These are phyloP conservation scores for Metschnikowia hibisci DNA, from an alignment of 805 yeast genomes.

Conservation along the genomic window DNA sequence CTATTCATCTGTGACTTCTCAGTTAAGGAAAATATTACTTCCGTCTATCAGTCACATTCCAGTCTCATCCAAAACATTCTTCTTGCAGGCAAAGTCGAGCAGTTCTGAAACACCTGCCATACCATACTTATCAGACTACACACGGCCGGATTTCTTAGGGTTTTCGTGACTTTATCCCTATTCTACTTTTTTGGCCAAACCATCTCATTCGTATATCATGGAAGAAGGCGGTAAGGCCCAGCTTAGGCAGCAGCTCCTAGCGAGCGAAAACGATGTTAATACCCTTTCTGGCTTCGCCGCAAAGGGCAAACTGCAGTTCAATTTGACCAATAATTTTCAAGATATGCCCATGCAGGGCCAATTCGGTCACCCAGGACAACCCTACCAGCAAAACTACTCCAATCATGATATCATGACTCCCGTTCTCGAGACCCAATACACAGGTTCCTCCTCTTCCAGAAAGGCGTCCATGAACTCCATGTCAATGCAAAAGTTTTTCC, in stretches of 20 bases:
- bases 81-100: background rate
- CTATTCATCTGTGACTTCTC: too few relatives aligned
- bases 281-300: slow-evolving; percentile 17
- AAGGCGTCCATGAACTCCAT: slow-evolving; percentile 37
- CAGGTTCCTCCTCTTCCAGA: slow-evolving; percentile 18
- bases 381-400: slow-evolving; percentile 8
- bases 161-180: too few relatives aligned
- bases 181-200: too few relatives aligned
- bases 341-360: slow-evolving; percentile 8
- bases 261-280: slow-evolving; percentile 27
- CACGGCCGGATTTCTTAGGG: background rate
- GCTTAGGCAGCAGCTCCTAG: slow-evolving; percentile 33
- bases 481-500: slow-evolving; percentile 41
- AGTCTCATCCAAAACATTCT: background rate
- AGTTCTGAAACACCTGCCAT: background rate
- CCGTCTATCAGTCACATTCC: background rate
- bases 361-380: background rate
- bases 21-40: background rate
- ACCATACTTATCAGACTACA: background rate
- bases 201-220: background rate
- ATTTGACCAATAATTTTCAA: slow-evolving; percentile 1
- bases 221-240: slow-evolving; percentile 19
- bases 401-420: slow-evolving; percentile 30
- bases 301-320: slow-evolving; percentile 14
- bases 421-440: slow-evolving; percentile 9